Base-by-base conservation (phyloP, 352 stramenopile genomes). In the Phytophthora sp. region DNA sequence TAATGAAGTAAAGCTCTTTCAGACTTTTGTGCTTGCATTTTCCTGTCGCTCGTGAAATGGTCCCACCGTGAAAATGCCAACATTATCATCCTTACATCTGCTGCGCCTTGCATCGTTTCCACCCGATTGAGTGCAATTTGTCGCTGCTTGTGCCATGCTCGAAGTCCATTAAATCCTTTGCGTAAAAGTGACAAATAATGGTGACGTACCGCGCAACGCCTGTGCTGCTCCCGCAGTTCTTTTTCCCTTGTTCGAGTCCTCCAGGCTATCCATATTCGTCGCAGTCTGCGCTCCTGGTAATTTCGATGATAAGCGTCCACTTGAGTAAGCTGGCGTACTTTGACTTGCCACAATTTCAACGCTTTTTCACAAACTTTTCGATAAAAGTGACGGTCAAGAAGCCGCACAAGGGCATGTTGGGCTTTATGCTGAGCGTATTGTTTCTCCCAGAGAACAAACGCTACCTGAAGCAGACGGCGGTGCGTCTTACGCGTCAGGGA, bases 361-460 rank as follows among this genome's bases (percentile, higher is more conserved):
- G 44, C 62, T 65, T 26, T 56, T 36, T 63, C 24, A 51, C 62
- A 71, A 21, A 72, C 18, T 64, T 65, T 71, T 30, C 35, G 36
- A 36, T 72, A 72, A 23, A 72, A 36, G 18, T 75, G 62, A 33
- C 67, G 62, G 38, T 72, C 67, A 11, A 75, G n/a, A 41, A 75
- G 46, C 38, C 11, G 57, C 5, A 49, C 30, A 45, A 75, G 44
- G 11, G 45, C 53, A 13, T 26, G 21, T 24, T 64, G 42, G 12
- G 51, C 62, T 7, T 50, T 44, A 33, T 44, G 47, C 18, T 36
- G 45, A 2, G 30, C 2, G 29, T 61, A 16, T 2, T 61, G 38
- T 35, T 63, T 64, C 31, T 57, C 44, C 67, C 67, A 75, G 3
- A 45, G 23, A 53, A 24, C 20, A 60, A 75, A 69, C 18, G 61